A percentile compares a stretch with the other conserved stretches of the same genome.
Evolutionary conservation across 2,329 filamentous ascomycete species (phyloP).

Genomic region (Pseudogymnoascus sp.): DNA sequence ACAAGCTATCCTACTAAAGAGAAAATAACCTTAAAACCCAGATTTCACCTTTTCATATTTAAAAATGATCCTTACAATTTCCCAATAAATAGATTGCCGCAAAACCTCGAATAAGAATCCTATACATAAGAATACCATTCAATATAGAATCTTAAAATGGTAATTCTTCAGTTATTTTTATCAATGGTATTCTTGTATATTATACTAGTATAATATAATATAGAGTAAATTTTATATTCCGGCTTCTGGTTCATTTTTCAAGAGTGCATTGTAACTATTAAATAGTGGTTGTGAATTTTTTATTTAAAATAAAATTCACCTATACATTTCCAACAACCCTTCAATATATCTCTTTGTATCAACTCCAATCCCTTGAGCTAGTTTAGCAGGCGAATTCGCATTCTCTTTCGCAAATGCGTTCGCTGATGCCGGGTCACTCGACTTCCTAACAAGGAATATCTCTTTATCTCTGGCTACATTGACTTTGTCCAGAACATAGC

Average conservation of each 20-base stretch:
- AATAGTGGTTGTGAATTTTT: not conserved
- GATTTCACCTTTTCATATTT: not conserved
- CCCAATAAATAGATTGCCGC: not conserved
- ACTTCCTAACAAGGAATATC: constrained; percentile 51
- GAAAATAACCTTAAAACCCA: not conserved
- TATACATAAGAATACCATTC: not conserved
- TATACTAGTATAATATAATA: not conserved
- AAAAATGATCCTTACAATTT: not conserved
- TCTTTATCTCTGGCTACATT: constrained; percentile 39
- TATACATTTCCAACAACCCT: constrained; percentile 52
- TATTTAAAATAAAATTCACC: constrained; percentile 4
- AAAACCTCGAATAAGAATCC: not conserved
- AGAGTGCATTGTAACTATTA: not conserved
- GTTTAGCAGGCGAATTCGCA: constrained; percentile 46
- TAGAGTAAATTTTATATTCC: not conserved
- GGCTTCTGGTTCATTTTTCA: not conserved
- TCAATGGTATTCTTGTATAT: not conserved
- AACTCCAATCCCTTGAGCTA: constrained; percentile 67
- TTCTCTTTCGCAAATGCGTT: constrained; percentile 25
- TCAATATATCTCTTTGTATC: constrained; percentile 71
- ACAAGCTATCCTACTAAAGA: not conserved
- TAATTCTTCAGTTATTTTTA: not conserved
- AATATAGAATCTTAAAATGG: not conserved
- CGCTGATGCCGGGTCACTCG: constrained; percentile 39
- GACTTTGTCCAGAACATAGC: not conserved